Base-by-base conservation (phyloP, 176 grass and related monocot genomes). In the Chrysopogon serrulatus region DNA sequence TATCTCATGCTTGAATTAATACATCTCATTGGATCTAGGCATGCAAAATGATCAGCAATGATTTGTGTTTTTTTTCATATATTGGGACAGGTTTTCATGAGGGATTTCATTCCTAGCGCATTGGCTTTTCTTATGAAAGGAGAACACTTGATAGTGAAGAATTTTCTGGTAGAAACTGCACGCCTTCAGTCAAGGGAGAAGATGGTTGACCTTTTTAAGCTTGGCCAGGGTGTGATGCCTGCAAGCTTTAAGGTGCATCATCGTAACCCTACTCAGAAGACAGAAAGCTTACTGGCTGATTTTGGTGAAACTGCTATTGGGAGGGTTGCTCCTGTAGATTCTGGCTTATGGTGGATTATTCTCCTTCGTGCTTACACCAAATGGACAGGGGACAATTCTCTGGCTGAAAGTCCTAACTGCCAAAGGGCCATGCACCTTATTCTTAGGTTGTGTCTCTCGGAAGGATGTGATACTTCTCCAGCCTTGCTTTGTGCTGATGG, bases 271-370 rank as follows among this genome's bases (percentile, higher is more conserved):
- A 67, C 47, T 4, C 24, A 60, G 5, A 84, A 86, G 19, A 86
- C 80, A 84, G 94, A 97, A 82, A 87, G 70, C 43, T 80, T 97
- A 75, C 49, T 87, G 86, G 95, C 95, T 87, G 95, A 97, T 88
- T 97, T 97, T 80, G 95, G 95, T 33, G 94, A 90, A 82, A 97
- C 80, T 83, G 95, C 95, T 17, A 94, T 97, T 47, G 95, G 90
- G 51, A 87, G 95, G 72, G 95, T 97, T 85, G 92, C 95, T 39
- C 95, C 95, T 65, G 88, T 97, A 51, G 95, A 94, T 82, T 97
- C 95, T 74, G 95, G 90, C 6, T 87, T 97, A 87, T 97, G 92
- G 95, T 97, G 92, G 92, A 97, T 97, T 72, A 82, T 97, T 84
- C 83, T 97, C 39, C 88, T 97, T 75, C 87, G 65, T 86, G 95